Evolutionary conservation across 768 basidiomycete genomes (phyloP).

Genomic region (Polyporus arcularius): DNA sequence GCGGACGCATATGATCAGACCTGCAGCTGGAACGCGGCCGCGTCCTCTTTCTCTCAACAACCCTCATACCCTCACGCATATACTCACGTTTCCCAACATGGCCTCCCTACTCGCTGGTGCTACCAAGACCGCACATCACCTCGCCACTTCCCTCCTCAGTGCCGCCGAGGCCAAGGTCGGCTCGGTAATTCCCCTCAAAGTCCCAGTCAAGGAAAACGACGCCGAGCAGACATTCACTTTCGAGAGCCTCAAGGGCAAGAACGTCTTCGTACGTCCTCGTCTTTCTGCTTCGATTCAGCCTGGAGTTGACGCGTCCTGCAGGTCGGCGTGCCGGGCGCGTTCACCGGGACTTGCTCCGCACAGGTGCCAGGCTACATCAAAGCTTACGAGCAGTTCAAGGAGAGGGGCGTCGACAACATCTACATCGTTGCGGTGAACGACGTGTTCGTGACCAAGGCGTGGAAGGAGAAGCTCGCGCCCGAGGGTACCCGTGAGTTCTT

Average conservation of each 20-base stretch:
- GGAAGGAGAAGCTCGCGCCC: constrained; percentile 64
- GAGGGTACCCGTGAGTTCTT: constrained; percentile 51
- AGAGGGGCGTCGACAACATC: constrained; percentile 69
- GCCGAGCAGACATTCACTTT: constrained; percentile 45
- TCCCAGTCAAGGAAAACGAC: constrained; percentile 59
- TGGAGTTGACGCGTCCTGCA: constrained; percentile 23
- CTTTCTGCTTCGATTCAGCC: background rate
- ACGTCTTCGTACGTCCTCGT: constrained; percentile 53
- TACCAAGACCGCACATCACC: constrained; percentile 55
- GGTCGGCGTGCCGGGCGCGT: constrained; percentile 79
- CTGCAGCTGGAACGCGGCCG: background rate
- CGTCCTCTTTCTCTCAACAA: too few relatives aligned
- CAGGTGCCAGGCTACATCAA: constrained; percentile 67
- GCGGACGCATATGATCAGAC: background rate
- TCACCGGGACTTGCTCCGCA: constrained; percentile 69
- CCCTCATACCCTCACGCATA: too few relatives aligned
- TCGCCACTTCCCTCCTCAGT: constrained; percentile 51
- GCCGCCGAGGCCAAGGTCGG: constrained; percentile 50
- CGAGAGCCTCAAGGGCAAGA: constrained; percentile 53
- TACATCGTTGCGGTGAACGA: constrained; percentile 82
- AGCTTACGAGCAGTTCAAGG: constrained; percentile 68
- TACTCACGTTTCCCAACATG: constrained; percentile 33
- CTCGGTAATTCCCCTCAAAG: constrained; percentile 46
- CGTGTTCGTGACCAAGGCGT: constrained; percentile 69
- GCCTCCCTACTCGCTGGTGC: constrained; percentile 47